phyloP scores from a whole-genome alignment of 192 early-diverging fungal genomes.

The Gryganskiella cystojenkinii region DNA sequence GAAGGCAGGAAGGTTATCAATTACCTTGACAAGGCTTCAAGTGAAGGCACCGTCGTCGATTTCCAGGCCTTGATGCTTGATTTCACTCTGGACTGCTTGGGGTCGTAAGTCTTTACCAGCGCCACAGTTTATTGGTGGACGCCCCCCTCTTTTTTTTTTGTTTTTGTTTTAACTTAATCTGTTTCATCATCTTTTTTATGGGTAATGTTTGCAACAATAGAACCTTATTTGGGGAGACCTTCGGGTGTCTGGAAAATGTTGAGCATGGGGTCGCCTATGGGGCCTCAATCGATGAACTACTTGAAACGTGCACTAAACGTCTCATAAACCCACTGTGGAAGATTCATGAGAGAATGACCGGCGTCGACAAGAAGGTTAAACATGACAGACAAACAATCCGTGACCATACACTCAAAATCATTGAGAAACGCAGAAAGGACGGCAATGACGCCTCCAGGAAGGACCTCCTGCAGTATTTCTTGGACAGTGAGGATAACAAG shows the following conservation, averaged over 20 bases:
- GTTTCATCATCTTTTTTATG: too few relatives aligned
- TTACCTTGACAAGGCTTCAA: conserved; percentile 24
- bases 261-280: conserved; percentile 46
- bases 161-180: not conserved
- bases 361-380: conserved; percentile 12
- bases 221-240: conserved; percentile 39
- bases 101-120: conserved; percentile 14
- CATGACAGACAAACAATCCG: conserved; percentile 13
- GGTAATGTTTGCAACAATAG: not conserved
- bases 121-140: not conserved
- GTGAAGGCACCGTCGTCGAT: conserved; percentile 41
- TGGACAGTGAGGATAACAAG: conserved; percentile 45
- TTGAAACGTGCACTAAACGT: conserved; percentile 15
- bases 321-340: conserved; percentile 27
- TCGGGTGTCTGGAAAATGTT: conserved; percentile 30
- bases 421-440: conserved; percentile 27
- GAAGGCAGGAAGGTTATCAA: conserved; percentile 23
- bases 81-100: conserved; percentile 54
- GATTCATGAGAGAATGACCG: conserved; percentile 25
- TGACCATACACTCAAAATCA: conserved; percentile 13
- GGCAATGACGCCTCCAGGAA: conserved; percentile 5
- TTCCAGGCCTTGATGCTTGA: conserved; percentile 54
- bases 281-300: conserved; percentile 55
- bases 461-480: conserved; percentile 54
- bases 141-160: not conserved